Evolutionary conservation across 2,329 filamentous ascomycete genomes (phyloP).

Genomic region (Torrubiella hemipterigena): DNA sequence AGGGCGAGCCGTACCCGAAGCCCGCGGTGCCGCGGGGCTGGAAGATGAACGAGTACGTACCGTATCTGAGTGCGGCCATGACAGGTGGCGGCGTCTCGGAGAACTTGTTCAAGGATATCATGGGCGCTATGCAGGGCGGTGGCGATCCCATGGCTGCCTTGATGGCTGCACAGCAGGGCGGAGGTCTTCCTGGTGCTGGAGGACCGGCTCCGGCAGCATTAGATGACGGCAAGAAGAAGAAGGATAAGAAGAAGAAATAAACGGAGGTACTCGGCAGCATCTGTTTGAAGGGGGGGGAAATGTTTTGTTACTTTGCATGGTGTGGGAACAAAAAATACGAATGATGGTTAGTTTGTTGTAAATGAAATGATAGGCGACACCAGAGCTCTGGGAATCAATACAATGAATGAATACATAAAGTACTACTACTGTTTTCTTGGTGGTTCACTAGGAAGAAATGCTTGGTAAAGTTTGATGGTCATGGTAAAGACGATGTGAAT

Average conservation of each 20-base stretch:
- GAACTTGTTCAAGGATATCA: constrained; percentile 92
- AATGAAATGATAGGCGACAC: no score
- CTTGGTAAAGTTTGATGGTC: constrained; percentile 10
- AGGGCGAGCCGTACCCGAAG: constrained; percentile 55
- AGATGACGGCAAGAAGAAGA: constrained; percentile 31
- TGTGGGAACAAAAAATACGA: no score
- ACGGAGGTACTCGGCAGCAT: constrained; percentile 7
- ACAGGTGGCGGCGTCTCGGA: constrained; percentile 89
- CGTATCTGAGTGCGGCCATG: constrained; percentile 78
- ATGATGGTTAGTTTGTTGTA: no score
- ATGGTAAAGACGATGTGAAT: constrained; percentile 4
- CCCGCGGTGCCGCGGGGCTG: constrained; percentile 74
- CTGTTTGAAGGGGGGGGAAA: no score
- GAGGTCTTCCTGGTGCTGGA: constrained; percentile 10
- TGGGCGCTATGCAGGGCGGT: constrained; percentile 70
- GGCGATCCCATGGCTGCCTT: constrained; percentile 33
- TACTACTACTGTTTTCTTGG: no score
- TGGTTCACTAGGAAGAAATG: no score
- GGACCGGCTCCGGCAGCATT: no score
- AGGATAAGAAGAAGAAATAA: constrained; percentile 39
- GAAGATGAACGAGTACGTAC: constrained; percentile 78
- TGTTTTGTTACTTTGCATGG: no score
- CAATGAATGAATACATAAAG: no score
- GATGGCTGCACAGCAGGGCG: constrained; percentile 24
- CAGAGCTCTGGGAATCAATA: no score